phyloP scores from a whole-genome alignment of 2,329 filamentous ascomycete genomes.

The Neodidymelliopsis sp. region DNA sequence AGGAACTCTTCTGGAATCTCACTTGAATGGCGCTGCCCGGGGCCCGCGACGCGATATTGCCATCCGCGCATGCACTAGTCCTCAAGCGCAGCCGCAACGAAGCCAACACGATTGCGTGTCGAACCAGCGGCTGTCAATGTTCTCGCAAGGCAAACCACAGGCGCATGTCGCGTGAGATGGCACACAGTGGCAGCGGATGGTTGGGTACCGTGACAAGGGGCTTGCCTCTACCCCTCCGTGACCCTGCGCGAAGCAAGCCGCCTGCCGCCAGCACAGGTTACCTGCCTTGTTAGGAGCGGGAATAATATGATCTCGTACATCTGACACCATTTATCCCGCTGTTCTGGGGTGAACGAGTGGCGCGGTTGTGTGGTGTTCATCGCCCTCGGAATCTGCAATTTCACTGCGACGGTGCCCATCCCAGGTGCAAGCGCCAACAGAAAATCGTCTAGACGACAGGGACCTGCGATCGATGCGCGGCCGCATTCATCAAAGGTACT shows the following conservation, averaged over 20 bases:
- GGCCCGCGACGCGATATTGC: conserved; percentile 1
- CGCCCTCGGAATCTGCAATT: too few species aligned
- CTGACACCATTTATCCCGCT: not conserved
- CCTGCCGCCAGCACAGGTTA: not conserved
- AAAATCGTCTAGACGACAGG: too few species aligned
- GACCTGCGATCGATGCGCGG: too few species aligned
- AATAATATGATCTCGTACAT: not conserved
- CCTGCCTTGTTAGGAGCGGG: conserved; percentile 13
- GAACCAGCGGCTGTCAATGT: not conserved
- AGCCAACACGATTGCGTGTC: not conserved
- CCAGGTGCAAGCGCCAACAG: too few species aligned
- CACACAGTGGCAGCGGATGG: not conserved
- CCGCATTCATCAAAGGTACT: too few species aligned
- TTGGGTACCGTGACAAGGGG: not conserved
- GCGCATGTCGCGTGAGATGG: conserved; percentile 3
- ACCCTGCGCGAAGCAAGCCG: not conserved
- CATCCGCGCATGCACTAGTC: not conserved
- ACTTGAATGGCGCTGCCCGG: not conserved
- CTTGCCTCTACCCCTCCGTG: not conserved
- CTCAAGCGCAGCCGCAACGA: not conserved
- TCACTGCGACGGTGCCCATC: too few species aligned
- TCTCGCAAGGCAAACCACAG: not conserved
- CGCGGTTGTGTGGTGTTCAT: not conserved
- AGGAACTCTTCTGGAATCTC: conserved; percentile 22
- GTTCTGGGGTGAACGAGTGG: not conserved